phyloP scores from a whole-genome alignment of 2,329 filamentous ascomycete species.

The Phialocephala subalpina region DNA sequence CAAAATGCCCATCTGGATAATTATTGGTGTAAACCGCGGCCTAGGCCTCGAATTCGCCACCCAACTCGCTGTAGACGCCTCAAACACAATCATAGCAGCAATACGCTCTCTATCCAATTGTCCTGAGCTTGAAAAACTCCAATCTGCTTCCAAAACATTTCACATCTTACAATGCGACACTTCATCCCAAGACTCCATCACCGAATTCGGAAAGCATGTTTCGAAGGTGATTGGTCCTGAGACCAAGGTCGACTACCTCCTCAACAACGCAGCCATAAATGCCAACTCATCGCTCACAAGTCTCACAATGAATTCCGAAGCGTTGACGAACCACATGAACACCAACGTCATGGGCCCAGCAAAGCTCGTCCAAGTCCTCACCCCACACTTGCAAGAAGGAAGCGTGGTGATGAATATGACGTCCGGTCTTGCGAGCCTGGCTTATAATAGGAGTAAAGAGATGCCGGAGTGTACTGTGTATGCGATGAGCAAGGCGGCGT shows the following conservation, averaged over 20 bases:
- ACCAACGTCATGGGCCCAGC: slow-evolving; percentile 57
- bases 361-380: slow-evolving; percentile 51
- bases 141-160: slow-evolving; percentile 38
- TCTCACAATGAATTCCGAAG: slow-evolving; percentile 48
- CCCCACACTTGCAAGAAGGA: slow-evolving; percentile 15
- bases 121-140: slow-evolving; percentile 41
- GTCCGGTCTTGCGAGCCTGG: slow-evolving; percentile 15
- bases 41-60: slow-evolving; percentile 25
- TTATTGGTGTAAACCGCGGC: slow-evolving; percentile 27
- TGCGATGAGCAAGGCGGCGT: slow-evolving; percentile 31
- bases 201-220: slow-evolving; percentile 45
- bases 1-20: slow-evolving; percentile 23
- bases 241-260: slow-evolving; percentile 49
- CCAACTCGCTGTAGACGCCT: slow-evolving; percentile 39
- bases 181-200: slow-evolving; percentile 46
- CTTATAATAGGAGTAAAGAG: slow-evolving; percentile 11
- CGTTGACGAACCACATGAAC: slow-evolving; percentile 50
- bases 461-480: slow-evolving; percentile 19
- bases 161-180: slow-evolving; percentile 53
- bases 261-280: slow-evolving; percentile 54
- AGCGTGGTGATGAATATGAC: slow-evolving; percentile 34
- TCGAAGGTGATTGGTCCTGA: slow-evolving; percentile 40
- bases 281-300: slow-evolving; percentile 46
- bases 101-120: slow-evolving; percentile 46
- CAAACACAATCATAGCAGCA: slow-evolving; percentile 50